Evolutionary conservation across 768 basidiomycete species (phyloP).

Genomic region (Naganishia onofrii): DNA sequence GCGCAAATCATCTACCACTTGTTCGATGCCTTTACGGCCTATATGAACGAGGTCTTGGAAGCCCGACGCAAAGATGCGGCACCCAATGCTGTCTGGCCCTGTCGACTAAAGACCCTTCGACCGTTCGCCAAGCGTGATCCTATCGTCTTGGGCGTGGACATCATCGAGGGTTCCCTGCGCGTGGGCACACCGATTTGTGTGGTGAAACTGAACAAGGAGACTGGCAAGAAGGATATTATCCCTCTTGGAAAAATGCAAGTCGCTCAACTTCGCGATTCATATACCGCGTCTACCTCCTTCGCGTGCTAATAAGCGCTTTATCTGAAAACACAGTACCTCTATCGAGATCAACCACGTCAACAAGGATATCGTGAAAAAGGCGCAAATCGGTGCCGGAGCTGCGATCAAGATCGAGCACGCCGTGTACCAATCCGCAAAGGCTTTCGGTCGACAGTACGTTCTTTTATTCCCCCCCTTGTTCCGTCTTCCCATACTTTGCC

Average conservation of each 20-base stretch:
- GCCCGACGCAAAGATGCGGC: constrained; percentile 89
- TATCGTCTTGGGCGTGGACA: constrained; percentile 94
- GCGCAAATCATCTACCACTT: constrained; percentile 99
- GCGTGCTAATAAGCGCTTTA: not conserved
- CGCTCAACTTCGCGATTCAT: not conserved
- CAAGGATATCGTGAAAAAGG: constrained; percentile 79
- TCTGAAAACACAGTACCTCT: constrained; percentile 66
- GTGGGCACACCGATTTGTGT: constrained; percentile 94
- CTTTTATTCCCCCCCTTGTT: too few species aligned
- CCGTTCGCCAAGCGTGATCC: constrained; percentile 95
- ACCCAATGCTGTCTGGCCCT: constrained; percentile 94
- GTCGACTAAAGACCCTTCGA: constrained; percentile 85
- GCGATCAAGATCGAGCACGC: constrained; percentile 99
- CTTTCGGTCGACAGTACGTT: constrained; percentile 83
- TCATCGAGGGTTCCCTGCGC: constrained; percentile 84
- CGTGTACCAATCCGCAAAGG: constrained; percentile 88
- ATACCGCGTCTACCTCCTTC: constrained; percentile 22
- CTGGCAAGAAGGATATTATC: constrained; percentile 85
- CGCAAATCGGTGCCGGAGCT: constrained; percentile 91
- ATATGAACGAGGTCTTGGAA: constrained; percentile 85
- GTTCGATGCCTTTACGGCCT: constrained; percentile 92
- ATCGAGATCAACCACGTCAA: constrained; percentile 96
- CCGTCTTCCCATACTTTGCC: not conserved
- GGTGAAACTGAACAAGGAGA: constrained; percentile 81
- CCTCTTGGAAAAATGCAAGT: constrained; percentile 90